Conservation (phyloP, 768 basidiomycete species). For the Amanita thiersii region DNA sequence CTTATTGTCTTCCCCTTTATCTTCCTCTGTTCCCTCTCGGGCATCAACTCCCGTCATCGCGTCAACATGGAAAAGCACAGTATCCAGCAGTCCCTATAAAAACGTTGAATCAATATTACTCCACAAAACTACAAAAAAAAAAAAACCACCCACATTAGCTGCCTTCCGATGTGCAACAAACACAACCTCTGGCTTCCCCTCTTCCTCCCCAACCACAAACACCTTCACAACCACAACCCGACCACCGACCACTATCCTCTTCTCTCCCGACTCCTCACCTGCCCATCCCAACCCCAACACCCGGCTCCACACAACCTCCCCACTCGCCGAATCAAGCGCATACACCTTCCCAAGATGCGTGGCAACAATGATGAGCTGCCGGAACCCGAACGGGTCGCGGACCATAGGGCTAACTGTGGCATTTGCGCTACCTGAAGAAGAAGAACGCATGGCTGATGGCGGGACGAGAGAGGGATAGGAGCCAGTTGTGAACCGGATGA, state of each 20-base stretch:
- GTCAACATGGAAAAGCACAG: constrained; percentile 70
- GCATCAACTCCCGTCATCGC: constrained; percentile 71
- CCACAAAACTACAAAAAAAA: not conserved
- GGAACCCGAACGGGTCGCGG: constrained; percentile 81
- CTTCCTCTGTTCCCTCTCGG: not conserved
- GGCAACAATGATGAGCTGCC: constrained; percentile 71
- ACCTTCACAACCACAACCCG: constrained; percentile 51
- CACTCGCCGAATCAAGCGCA: constrained; percentile 75
- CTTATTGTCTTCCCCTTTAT: constrained; percentile 4
- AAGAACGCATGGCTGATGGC: constrained; percentile 19
- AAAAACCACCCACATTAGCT: constrained; percentile 42
- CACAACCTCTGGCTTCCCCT: constrained; percentile 39
- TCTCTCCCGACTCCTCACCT: constrained; percentile 15
- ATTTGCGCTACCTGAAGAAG: too few species aligned
- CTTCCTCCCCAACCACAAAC: constrained; percentile 31
- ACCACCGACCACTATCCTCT: constrained; percentile 33
- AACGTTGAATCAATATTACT: constrained; percentile 5
- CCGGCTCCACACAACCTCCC: constrained; percentile 72
- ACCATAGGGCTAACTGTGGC: constrained; percentile 31
- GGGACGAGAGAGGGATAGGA: constrained; percentile 47
- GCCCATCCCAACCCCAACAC: constrained; percentile 71
- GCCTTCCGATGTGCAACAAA: constrained; percentile 55
- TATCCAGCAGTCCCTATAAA: constrained; percentile 51
- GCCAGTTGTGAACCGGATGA: constrained; percentile 62
- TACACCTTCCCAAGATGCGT: constrained; percentile 70